phyloP scores from a whole-genome alignment of 257 asterid species.

The Craterostigma plantagineum region DNA sequence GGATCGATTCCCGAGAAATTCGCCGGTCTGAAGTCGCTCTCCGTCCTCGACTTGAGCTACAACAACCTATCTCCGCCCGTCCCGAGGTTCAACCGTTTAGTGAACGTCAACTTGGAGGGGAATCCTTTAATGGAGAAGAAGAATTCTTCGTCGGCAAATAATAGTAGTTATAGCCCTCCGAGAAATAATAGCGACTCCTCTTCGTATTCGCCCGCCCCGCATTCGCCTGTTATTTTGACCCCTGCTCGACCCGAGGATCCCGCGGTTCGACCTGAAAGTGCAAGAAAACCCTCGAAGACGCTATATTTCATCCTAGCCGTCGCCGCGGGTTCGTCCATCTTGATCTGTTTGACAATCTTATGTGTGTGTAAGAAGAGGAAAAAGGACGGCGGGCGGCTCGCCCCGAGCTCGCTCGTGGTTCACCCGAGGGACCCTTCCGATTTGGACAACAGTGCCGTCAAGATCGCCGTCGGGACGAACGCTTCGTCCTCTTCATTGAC shows the following conservation, averaged over 20 bases:
- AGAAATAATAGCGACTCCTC: conserved; percentile 13
- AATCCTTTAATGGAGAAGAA: conserved; percentile 17
- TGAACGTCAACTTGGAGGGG: conserved; percentile 32
- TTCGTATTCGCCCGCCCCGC: conserved; percentile 13
- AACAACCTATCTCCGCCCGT: conserved; percentile 58
- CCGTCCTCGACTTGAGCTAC: conserved; percentile 37
- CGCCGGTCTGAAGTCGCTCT: conserved; percentile 45
- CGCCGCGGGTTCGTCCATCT: conserved; percentile 25
- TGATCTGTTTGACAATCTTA: conserved; percentile 27
- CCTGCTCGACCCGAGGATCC: conserved; percentile 9
- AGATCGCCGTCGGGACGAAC: conserved; percentile 34
- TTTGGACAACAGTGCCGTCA: conserved; percentile 23
- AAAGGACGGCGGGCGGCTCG: conserved; percentile 9
- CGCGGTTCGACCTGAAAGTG: too few species aligned
- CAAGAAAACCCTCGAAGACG: conserved; percentile 17
- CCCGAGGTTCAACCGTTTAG: conserved; percentile 31
- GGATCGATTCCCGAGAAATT: conserved; percentile 46
- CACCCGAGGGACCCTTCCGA: conserved; percentile 62
- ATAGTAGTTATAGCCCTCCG: conserved; percentile 9
- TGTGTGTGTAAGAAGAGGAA: conserved; percentile 30
- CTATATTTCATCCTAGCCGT: conserved; percentile 35
- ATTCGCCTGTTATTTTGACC: conserved; percentile 7
- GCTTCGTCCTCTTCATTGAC: conserved; percentile 26
- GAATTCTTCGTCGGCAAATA: conserved; percentile 15
- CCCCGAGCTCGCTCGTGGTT: conserved; percentile 47